Evolutionary conservation across 768 basidiomycete genomes (phyloP), one percentile per base, ranked within the genome.

Genomic region (Epithele typhae): DNA sequence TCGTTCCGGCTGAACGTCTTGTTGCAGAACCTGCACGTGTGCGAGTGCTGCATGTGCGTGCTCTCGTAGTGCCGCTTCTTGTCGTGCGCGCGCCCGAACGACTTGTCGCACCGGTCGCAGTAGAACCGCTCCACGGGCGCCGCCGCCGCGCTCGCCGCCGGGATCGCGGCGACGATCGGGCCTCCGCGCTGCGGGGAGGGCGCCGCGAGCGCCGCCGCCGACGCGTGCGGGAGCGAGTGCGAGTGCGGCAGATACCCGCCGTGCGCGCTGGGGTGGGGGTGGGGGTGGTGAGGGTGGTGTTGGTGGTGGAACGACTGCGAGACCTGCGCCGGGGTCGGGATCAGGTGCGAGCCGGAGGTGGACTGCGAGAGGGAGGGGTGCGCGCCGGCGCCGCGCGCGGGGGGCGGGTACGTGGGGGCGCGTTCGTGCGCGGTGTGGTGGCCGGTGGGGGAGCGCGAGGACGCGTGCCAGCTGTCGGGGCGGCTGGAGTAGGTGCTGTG

Each of bases 61-160:
- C 82, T 86, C 64, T 88, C 86, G 55, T 79, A 78, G 66, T 91
- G 87, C 52, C 87, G 77, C 67, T 89, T 87, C 54, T 84, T 78
- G 66, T 91, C 87, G 64, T 89, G 86, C 48, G 82, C 75, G 52
- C 87, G 78, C 25, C 85, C 87, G 63, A 90, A 90, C 21, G 85
- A 83, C 65, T 84, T 84, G 43, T 81, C 81, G 63, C 87, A 90
- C 54, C 77, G 75, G 47, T 84, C 78, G 67, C 87, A 90, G 68
- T 75, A 86, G 32, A 82, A 78, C 59, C 84, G 78, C 59, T 87
- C 85, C 40, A 74, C 75, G 38, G 72, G 65, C 43, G 74, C 66
- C 47, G 70, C 38, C 15, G 57, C 45, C 8, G 58, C 50, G 19
- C 61, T 53, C 22, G 54, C 44, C 11, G 61, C 45, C 6, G 64